Conservation (phyloP, 31 red algal genomes). For the Asparagopsis taxiformis region DNA sequence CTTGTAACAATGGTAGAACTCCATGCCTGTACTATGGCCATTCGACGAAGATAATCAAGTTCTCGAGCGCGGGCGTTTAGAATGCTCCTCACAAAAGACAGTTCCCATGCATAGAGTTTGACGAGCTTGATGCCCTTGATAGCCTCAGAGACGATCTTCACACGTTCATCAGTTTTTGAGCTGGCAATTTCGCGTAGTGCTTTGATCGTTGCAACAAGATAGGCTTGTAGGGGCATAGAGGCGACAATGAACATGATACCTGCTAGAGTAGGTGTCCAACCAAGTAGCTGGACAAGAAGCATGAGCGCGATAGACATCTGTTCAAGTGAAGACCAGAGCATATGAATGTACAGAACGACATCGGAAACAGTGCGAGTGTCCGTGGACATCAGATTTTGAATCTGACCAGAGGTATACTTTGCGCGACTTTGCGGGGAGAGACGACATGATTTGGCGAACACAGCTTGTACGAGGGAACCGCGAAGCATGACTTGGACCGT, state of each 20-base stretch:
- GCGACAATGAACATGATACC: slow-evolving; percentile 63
- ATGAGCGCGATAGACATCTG: slow-evolving; percentile 76
- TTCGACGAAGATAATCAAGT: slow-evolving; percentile 44
- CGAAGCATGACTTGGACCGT: slow-evolving; percentile 31
- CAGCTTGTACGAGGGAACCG: slow-evolving; percentile 32
- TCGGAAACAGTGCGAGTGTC: slow-evolving; percentile 72
- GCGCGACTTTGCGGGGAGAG: slow-evolving; percentile 66
- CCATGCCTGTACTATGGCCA: slow-evolving; percentile 24
- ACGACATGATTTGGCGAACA: slow-evolving; percentile 64
- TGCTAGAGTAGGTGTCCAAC: slow-evolving; percentile 57
- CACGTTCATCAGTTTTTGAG: slow-evolving; percentile 76
- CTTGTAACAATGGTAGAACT: slow-evolving; percentile 54
- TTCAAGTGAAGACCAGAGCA: slow-evolving; percentile 73
- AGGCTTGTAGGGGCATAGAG: slow-evolving; percentile 59
- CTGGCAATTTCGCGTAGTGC: slow-evolving; percentile 56
- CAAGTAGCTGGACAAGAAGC: slow-evolving; percentile 74
- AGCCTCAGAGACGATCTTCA: slow-evolving; percentile 75
- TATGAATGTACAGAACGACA: slow-evolving; percentile 73
- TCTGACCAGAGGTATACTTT: slow-evolving; percentile 71
- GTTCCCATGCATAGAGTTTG: slow-evolving; percentile 92
- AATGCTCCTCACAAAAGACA: slow-evolving; percentile 76
- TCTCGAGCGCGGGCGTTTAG: slow-evolving; percentile 40
- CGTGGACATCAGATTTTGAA: slow-evolving; percentile 81
- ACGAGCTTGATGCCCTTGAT: slow-evolving; percentile 90
- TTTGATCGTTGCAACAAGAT: slow-evolving; percentile 53